Conservation (phyloP, 2,329 filamentous ascomycete species). For the Cladosporium austrohemisphaericum region DNA sequence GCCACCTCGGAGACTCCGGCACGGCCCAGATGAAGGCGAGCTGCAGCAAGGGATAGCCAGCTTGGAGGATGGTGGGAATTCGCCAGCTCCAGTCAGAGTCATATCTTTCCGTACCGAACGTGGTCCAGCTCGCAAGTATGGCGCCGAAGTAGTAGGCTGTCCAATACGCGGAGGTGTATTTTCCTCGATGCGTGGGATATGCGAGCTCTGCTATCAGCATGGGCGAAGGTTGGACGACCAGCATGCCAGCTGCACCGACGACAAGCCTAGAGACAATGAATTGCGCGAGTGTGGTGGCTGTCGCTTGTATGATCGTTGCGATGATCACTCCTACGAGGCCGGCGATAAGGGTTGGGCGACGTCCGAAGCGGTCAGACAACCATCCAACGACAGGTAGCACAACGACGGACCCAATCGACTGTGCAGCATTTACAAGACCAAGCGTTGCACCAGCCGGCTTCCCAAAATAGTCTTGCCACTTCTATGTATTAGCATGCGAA, state of each 20-base stretch:
- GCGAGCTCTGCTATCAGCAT: slow-evolving; percentile 45
- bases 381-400: not conserved
- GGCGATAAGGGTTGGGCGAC: not conserved
- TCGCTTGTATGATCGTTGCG: slow-evolving; percentile 8
- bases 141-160: slow-evolving; percentile 46
- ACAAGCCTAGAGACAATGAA: slow-evolving; percentile 38
- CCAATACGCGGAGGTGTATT: slow-evolving; percentile 45
- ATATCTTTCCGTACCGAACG: slow-evolving; percentile 46
- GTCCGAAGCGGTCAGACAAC: slow-evolving; percentile 8
- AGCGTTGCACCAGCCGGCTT: slow-evolving; percentile 1
- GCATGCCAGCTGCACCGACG: slow-evolving; percentile 31
- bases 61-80: slow-evolving; percentile 46
- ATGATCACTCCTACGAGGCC: slow-evolving; percentile 6
- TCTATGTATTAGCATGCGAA: slow-evolving; percentile 16
- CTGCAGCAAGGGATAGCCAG: slow-evolving; percentile 49
- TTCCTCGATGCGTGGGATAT: slow-evolving; percentile 39
- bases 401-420: slow-evolving; percentile 2
- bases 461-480: slow-evolving; percentile 15
- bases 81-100: slow-evolving; percentile 43
- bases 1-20: slow-evolving; percentile 51
- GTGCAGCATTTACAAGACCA: slow-evolving; percentile 7
- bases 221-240: slow-evolving; percentile 56
- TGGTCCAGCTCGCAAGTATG: slow-evolving; percentile 12
- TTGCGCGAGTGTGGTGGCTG: not conserved
- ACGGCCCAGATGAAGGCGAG: slow-evolving; percentile 52